Evolutionary conservation across 768 basidiomycete species (phyloP).

Genomic region (Boletus coccyginus): DNA sequence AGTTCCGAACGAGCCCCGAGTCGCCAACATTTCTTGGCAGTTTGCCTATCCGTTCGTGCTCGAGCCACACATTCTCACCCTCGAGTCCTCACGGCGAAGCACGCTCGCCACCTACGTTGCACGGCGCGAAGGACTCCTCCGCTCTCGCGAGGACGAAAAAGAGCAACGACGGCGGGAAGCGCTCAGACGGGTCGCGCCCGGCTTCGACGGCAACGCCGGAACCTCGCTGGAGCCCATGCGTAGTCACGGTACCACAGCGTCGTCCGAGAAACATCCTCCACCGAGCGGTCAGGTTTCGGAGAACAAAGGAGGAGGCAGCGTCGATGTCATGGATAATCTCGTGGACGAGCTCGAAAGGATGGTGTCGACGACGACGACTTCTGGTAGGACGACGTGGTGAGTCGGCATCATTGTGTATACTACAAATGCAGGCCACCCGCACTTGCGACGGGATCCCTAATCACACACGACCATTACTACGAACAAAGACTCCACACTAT

Average conservation of each 20-base stretch:
- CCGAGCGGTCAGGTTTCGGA: neutral
- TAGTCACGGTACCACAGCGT: neutral
- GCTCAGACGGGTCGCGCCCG: conserved; percentile 76
- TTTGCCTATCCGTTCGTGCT: conserved; percentile 97
- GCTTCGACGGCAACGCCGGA: conserved; percentile 63
- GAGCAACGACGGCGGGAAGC: conserved; percentile 61
- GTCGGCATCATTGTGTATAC: neutral
- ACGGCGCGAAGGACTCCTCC: conserved; percentile 69
- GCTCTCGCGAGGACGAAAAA: conserved; percentile 73
- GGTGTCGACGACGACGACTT: conserved; percentile 30
- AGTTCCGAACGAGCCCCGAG: neutral
- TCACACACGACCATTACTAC: neutral
- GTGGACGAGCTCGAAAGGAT: conserved; percentile 79
- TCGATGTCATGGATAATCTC: conserved; percentile 76
- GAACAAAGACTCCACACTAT: neutral
- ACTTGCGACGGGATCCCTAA: neutral
- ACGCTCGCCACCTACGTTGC: conserved; percentile 64
- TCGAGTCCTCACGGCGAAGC: conserved; percentile 69
- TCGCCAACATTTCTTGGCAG: conserved; percentile 38
- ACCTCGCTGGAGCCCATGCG: conserved; percentile 43
- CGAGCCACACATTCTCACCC: conserved; percentile 77
- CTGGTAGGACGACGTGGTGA: neutral
- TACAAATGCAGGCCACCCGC: neutral
- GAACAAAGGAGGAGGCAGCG: conserved; percentile 12
- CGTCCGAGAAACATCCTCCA: conserved; percentile 10